Base-by-base conservation (phyloP, 2,329 filamentous ascomycete genomes). In the Penicillium hordei region DNA sequence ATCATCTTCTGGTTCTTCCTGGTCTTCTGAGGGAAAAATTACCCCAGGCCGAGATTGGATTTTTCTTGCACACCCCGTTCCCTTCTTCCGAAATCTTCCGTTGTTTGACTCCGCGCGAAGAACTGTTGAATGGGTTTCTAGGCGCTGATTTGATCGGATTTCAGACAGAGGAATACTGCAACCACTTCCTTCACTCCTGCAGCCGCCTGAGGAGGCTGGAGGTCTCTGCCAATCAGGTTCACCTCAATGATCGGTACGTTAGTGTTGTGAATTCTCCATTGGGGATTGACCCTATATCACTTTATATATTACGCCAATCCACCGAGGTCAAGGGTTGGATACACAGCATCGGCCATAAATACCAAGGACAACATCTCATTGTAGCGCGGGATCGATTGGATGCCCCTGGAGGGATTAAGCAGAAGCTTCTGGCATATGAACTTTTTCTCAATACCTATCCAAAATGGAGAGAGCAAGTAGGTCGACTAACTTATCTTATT, bases 21-120 rank as follows among this genome's bases (percentile, higher is more conserved):
- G 82, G 80, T 39, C 91, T 97, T 88, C 81, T 97, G 46, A 89
- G 93, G 34, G 86, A 93, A 76, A 91, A 89, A 79, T 43, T 78
- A 2, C 91, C 93, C 0, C 89, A 96, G 59, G 92, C 92, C 21
- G 90, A 95, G 77, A 97, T 97, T 67, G 93, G 93, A 10, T 93
- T 97, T 79, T 97, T 96, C 78, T 79, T 97, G 27, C 93, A 97
- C 72, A 90, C 92, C 15, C 91, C 93, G 0, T 97, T 97, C 73
- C 93, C 93, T 1, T 97, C 93, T 0, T 97, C 93, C 0, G 93
- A 97, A 70, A 89, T 97, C 2, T 97, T 97, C 77, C 86, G 93
- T 45, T 97, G 93, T 71, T 79, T 97, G 27, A 89, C 91, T 9
- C 86, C 90, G 12, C 89, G 93, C 55, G 90, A 89, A 65, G 84